A percentile compares a stretch with the other conserved stretches of the same genome.
These are phyloP conservation scores for Hypoxylon cercidicola DNA, from an alignment of 495 filamentous ascomycete species.

Conservation along the genomic window DNA sequence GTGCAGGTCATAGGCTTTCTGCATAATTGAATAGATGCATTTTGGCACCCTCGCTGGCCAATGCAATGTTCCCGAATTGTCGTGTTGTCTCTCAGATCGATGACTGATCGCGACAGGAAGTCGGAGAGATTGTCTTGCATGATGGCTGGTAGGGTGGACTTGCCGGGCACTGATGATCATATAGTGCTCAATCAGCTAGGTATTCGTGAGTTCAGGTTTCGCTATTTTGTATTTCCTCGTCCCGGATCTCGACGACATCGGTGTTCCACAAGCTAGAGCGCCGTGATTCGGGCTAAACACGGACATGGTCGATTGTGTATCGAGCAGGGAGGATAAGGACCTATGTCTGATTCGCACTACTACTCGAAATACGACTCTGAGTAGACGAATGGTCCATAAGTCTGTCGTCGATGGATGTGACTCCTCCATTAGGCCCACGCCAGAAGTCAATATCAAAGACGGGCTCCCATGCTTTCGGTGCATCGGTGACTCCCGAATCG, in stretches of 20 bases:
- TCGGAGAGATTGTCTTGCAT: no score
- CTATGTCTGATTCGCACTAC: not conserved
- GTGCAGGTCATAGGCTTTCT: conserved; percentile 34
- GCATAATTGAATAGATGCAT: conserved; percentile 21
- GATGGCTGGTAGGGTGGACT: no score
- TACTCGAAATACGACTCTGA: conserved; percentile 3
- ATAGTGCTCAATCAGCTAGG: no score
- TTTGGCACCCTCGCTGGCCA: not conserved
- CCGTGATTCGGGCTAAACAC: not conserved
- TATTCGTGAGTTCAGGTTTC: not conserved
- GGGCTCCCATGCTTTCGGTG: conserved; percentile 25
- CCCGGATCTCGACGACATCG: not conserved
- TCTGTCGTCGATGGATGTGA: not conserved
- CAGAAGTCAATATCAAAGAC: conserved; percentile 27
- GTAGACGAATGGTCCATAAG: not conserved
- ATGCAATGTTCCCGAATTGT: not conserved
- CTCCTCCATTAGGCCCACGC: conserved; percentile 9
- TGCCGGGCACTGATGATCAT: no score
- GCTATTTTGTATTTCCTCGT: not conserved
- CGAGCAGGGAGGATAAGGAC: conserved; percentile 1
- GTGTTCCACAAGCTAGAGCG: not conserved
- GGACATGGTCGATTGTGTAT: not conserved
- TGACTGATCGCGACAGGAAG: no score
- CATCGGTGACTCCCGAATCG: not conserved
- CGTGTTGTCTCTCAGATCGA: not conserved